phyloP scores from a whole-genome alignment of 306 rosid genomes.

The Rosa persica region DNA sequence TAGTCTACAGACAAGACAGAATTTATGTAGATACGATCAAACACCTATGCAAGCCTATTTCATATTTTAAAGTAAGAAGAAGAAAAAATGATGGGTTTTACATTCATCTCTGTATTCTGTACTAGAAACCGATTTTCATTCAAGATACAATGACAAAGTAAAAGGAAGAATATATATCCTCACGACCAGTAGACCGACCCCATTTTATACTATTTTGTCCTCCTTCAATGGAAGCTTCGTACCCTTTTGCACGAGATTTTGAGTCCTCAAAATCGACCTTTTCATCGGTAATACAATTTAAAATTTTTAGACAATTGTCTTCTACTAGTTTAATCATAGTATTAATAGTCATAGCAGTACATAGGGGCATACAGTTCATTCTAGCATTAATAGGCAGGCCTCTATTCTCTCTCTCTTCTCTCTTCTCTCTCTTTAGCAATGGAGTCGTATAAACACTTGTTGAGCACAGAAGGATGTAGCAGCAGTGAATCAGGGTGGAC shows the following conservation, averaged over 20 bases:
- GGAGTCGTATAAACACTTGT: conserved; percentile 43
- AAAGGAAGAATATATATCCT: neutral
- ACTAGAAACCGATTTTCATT: conserved; percentile 43
- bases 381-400: conserved; percentile 24
- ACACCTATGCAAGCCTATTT: neutral
- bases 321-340: conserved; percentile 24
- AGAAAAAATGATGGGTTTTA: conserved; percentile 10
- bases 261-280: conserved; percentile 12
- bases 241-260: conserved; percentile 17
- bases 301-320: conserved; percentile 8
- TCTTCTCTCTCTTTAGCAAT: conserved; percentile 20
- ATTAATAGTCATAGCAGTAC: conserved; percentile 6
- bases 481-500: conserved; percentile 97
- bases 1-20: conserved; percentile 23
- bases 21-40: conserved; percentile 30
- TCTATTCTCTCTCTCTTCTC: conserved; percentile 24
- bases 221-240: conserved; percentile 13
- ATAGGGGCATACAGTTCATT: conserved; percentile 29
- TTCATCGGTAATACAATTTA: conserved; percentile 8
- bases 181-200: conserved; percentile 3
- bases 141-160: conserved; percentile 16
- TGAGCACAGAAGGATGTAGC: conserved; percentile 65
- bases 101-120: conserved; percentile 31
- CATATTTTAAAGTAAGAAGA: conserved; percentile 29
- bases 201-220: neutral